Percentiles rank a stretch among this genome's conserved stretches.
These are phyloP conservation scores for Penicillium sp. DNA, from an alignment of 2,329 filamentous ascomycete genomes.

Conservation along the genomic window DNA sequence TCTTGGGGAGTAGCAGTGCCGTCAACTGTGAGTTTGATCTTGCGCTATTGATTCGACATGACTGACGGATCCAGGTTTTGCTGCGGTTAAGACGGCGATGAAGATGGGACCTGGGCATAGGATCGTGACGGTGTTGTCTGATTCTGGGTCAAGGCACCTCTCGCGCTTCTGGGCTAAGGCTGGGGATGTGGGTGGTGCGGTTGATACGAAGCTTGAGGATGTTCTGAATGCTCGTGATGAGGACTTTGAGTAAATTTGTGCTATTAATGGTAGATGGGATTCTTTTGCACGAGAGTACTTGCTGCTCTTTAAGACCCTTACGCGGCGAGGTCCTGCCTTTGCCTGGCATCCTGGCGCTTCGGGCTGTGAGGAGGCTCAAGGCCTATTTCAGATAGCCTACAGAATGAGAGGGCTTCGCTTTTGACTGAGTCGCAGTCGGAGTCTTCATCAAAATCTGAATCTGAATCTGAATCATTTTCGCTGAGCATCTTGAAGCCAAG, in stretches of 20 bases:
- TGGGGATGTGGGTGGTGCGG: constrained; percentile 46
- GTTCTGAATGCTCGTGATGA: constrained; percentile 42
- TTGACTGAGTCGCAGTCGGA: not conserved
- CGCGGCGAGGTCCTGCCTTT: constrained; percentile 4
- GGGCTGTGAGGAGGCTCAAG: constrained; percentile 8
- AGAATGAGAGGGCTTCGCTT: constrained; percentile 8
- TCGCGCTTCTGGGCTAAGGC: constrained; percentile 53
- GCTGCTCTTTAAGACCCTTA: not conserved
- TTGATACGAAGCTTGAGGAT: constrained; percentile 47
- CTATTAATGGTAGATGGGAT: not conserved
- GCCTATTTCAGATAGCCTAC: constrained; percentile 11
- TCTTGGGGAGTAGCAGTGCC: constrained; percentile 90
- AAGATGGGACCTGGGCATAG: constrained; percentile 49
- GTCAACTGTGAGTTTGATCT: constrained; percentile 70
- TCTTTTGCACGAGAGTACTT: not conserved
- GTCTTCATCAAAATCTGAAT: too few species aligned
- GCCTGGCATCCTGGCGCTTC: constrained; percentile 3
- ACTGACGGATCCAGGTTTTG: constrained; percentile 40
- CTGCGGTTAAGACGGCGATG: constrained; percentile 47
- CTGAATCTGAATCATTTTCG: not conserved
- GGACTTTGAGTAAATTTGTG: constrained; percentile 24
- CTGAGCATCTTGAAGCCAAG: not conserved
- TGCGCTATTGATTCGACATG: constrained; percentile 9
- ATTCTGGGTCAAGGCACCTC: constrained; percentile 52
- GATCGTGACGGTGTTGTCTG: constrained; percentile 50